Percentiles rank a stretch among this genome's conserved stretches.
Evolutionary conservation across 1,139 yeast species (phyloP).

Genomic region (Protomyces inouyei): DNA sequence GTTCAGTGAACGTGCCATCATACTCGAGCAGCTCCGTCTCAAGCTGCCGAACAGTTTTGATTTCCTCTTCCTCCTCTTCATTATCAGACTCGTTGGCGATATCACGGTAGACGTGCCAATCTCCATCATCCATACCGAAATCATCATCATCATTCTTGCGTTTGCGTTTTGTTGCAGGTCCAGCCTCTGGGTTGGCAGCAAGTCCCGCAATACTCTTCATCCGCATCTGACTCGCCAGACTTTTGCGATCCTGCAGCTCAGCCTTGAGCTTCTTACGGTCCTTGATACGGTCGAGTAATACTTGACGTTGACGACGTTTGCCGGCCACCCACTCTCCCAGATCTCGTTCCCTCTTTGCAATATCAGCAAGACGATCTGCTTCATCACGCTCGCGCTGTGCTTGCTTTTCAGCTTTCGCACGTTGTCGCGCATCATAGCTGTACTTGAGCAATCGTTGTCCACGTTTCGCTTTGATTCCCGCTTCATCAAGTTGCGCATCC

Average conservation of each 20-base stretch:
- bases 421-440: conserved; percentile 78
- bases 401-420: conserved; percentile 75
- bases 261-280: conserved; percentile 28
- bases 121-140: conserved; percentile 93
- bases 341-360: conserved; percentile 71
- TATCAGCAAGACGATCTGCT: conserved; percentile 51
- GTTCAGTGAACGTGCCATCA: conserved; percentile 85
- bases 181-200: conserved; percentile 61
- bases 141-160: conserved; percentile 83
- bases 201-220: conserved; percentile 88
- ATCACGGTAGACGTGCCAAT: conserved; percentile 88
- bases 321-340: conserved; percentile 72
- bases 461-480: conserved; percentile 78
- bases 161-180: conserved; percentile 36
- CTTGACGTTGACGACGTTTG: conserved; percentile 59
- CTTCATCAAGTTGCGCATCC: conserved; percentile 74
- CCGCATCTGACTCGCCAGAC: conserved; percentile 84
- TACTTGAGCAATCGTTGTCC: conserved; percentile 78
- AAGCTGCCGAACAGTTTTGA: conserved; percentile 53
- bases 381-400: conserved; percentile 51
- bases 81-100: conserved; percentile 68
- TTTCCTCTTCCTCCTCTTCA: conserved; percentile 68
- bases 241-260: conserved; percentile 81
- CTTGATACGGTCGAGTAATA: conserved; percentile 42
- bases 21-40: conserved; percentile 71